Conservation (phyloP, 108 stramenopile species). For the Parietichytrium sp. region DNA sequence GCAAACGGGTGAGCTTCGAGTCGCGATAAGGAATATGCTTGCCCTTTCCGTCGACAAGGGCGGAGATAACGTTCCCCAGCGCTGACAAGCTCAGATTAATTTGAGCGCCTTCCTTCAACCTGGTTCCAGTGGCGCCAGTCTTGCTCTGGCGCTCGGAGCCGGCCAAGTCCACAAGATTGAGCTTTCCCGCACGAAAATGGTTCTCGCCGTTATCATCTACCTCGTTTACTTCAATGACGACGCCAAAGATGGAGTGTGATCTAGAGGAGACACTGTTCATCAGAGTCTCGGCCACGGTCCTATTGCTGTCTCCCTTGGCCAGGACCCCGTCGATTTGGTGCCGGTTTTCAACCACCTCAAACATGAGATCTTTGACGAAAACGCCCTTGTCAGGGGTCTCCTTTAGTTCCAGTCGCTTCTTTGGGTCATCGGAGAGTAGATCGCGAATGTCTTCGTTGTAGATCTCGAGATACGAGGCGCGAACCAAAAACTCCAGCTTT, state of each 20-base stretch:
- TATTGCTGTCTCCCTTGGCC: slow-evolving; percentile 52
- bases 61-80: slow-evolving; percentile 81
- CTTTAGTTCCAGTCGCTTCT: slow-evolving; percentile 60
- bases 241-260: slow-evolving; percentile 63
- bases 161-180: slow-evolving; percentile 69
- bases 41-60: slow-evolving; percentile 59
- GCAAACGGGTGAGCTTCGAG: slow-evolving; percentile 62
- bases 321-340: slow-evolving; percentile 51
- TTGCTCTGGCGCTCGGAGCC: slow-evolving; percentile 63
- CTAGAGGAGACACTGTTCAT: slow-evolving; percentile 65
- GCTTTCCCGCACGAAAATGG: slow-evolving; percentile 60
- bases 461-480: slow-evolving; percentile 70
- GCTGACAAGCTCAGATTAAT: slow-evolving; percentile 90
- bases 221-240: slow-evolving; percentile 57
- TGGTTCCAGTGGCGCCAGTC: slow-evolving; percentile 63
- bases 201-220: slow-evolving; percentile 52
- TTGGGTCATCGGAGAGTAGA: slow-evolving; percentile 50
- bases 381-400: slow-evolving; percentile 64
- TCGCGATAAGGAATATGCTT: slow-evolving; percentile 71
- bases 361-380: slow-evolving; percentile 57
- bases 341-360: slow-evolving; percentile 54
- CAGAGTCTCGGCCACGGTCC: slow-evolving; percentile 59
- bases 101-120: slow-evolving; percentile 66
- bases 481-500: slow-evolving; percentile 61
- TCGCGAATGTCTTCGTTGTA: slow-evolving; percentile 72